Conservation (phyloP, 2,329 filamentous ascomycete genomes). For the Trichoderma atrobrunneum region DNA sequence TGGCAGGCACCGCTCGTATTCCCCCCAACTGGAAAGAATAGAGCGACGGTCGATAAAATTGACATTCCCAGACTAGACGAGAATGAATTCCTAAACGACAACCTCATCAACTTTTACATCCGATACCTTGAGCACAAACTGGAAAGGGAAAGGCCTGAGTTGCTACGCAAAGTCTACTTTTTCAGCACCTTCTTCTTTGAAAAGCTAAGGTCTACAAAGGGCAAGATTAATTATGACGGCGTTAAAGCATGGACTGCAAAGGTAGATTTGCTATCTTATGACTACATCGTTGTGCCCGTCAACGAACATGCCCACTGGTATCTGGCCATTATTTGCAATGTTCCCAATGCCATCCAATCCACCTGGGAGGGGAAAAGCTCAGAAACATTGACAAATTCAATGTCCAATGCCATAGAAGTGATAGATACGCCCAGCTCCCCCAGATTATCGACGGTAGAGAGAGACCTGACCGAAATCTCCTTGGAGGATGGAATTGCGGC, state of each 20-base stretch:
- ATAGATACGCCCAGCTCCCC: conserved; percentile 14
- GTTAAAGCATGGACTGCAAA: conserved; percentile 87
- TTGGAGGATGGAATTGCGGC: conserved; percentile 23
- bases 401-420: conserved; percentile 20
- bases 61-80: conserved; percentile 78
- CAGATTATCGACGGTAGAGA: conserved; percentile 23
- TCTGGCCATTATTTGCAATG: conserved; percentile 90
- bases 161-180: conserved; percentile 70
- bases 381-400: background rate
- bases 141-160: conserved; percentile 51
- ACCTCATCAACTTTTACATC: conserved; percentile 84
- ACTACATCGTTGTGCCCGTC: conserved; percentile 89
- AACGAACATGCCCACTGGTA: conserved; percentile 91
- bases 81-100: conserved; percentile 87
- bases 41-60: conserved; percentile 64
- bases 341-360: conserved; percentile 56
- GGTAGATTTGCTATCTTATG: conserved; percentile 78
- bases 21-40: conserved; percentile 55
- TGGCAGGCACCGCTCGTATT: conserved; percentile 63
- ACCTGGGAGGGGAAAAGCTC: conserved; percentile 12
- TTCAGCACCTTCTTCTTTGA: conserved; percentile 94
- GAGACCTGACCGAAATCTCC: conserved; percentile 26
- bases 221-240: conserved; percentile 75
- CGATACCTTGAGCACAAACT: conserved; percentile 65
- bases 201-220: conserved; percentile 62